These are phyloP conservation scores for Apiotrichum brassicae DNA, from an alignment of 1,284 basidiomycete genomes.

Conservation along the genomic window DNA sequence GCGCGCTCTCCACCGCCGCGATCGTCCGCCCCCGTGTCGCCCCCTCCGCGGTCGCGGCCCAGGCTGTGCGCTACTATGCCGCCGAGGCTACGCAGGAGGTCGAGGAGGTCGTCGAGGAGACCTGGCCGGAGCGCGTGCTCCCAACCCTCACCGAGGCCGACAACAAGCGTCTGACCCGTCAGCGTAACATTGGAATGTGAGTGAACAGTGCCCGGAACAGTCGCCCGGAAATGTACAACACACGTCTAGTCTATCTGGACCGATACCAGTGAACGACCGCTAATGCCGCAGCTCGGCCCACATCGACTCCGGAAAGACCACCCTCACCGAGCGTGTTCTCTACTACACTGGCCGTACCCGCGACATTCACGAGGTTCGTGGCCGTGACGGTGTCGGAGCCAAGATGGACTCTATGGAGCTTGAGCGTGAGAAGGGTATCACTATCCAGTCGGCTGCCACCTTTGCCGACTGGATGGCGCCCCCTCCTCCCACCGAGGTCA, in stretches of 20 bases:
- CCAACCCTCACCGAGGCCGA: slow-evolving; percentile 39
- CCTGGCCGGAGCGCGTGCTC: slow-evolving; percentile 40
- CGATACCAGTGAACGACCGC: too few species aligned
- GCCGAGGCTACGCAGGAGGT: slow-evolving; percentile 19
- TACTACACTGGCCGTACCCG: slow-evolving; percentile 95
- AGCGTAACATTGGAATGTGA: slow-evolving; percentile 48
- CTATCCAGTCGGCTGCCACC: slow-evolving; percentile 96
- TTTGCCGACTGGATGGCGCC: slow-evolving; percentile 90
- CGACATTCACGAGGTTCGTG: slow-evolving; percentile 96
- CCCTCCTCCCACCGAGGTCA: slow-evolving; percentile 48
- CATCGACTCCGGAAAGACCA: slow-evolving; percentile 98
- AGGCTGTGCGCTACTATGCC: slow-evolving; percentile 17
- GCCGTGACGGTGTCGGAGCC: slow-evolving; percentile 89
- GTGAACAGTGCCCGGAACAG: too few species aligned
- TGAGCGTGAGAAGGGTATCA: slow-evolving; percentile 98
- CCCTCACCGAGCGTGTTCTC: slow-evolving; percentile 87
- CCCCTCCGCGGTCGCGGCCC: neutral
- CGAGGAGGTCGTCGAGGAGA: slow-evolving; percentile 19
- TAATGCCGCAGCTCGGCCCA: slow-evolving; percentile 68
- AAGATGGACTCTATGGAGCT: slow-evolving; percentile 99
- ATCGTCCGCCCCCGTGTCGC: slow-evolving; percentile 5
- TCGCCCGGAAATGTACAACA: too few species aligned
- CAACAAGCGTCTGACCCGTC: slow-evolving; percentile 33
- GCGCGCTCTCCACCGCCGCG: slow-evolving; percentile 6
- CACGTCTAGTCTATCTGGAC: too few species aligned